Evolutionary conservation across 208 protist species (phyloP), one percentile per base, ranked within the genome.

Genomic region (Acanthamoeba royreba): DNA sequence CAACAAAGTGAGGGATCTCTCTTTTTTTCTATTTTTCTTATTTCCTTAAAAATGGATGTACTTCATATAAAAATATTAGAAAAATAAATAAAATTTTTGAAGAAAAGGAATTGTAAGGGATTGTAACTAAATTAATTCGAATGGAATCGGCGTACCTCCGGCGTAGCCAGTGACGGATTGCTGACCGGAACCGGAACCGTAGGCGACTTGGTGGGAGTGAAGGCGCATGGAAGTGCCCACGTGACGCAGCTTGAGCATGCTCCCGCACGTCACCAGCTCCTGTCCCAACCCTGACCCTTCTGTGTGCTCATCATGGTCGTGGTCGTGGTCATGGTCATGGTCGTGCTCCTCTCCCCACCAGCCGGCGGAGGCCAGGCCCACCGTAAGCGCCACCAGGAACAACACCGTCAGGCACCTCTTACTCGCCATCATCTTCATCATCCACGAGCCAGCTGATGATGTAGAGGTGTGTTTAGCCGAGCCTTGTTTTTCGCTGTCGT

Each of bases 161-260:
- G 94, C 55, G 38, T 93, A 92, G 55, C 91, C 96, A 19, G 96
- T 97, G 15, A 97, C 96, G 49, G 96, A 97, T 83, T 97, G 96
- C 93, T 97, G 96, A 1, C 94, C 93, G 89, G 74, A 94, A 17
- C 96, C 96, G 28, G 53, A 90, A 22, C 96, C 96, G 69, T 97
- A 97, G 28, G 33, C 92, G 7, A 92, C 87, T 38, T 92, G 87
- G 77, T 97, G 96, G 22, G 95, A 97, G 47, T 97, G 96, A 17
- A 97, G 87, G 40, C 93, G 94, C 19, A 33, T 93, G 38, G 77
- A 77, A 17, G 93, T 94, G 53, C 33, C 33, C 31, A 94, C n/a
- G 46, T 97, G 95, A 2, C 53, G 17, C 22, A 97, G 53, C 85
- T 97, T 97, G 33, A 97, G 58, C 13, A 96, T 58, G 87, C 95